Evolutionary conservation across 345 rosid genomes (phyloP).

Genomic region (Linum tenue): DNA sequence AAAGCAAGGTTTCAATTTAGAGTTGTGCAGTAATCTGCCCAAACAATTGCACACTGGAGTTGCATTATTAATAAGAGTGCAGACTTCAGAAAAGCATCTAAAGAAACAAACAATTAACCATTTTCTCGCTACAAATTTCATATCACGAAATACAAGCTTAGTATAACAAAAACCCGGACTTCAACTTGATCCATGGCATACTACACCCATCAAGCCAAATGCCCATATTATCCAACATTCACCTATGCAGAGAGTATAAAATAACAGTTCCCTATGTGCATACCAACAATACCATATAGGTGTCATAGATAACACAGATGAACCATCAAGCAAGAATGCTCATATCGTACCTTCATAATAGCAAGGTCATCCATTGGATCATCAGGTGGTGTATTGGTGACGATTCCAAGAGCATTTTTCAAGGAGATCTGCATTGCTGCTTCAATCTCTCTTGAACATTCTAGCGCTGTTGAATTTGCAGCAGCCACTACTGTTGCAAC

Average conservation of each 20-base stretch:
- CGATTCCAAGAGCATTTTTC: constrained; percentile 76
- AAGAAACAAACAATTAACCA: no score
- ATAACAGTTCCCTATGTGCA: background rate
- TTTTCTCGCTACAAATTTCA: no score
- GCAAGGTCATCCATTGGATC: constrained; percentile 92
- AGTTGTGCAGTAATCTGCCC: no score
- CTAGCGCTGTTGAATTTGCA: constrained; percentile 91
- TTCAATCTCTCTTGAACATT: constrained; percentile 95
- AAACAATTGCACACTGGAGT: no score
- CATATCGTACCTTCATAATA: constrained; percentile 67
- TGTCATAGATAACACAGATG: background rate
- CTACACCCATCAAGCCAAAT: background rate
- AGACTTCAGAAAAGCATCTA: no score
- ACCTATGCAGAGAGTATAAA: no score
- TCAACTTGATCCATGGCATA: no score
- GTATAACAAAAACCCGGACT: no score
- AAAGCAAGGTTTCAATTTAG: no score
- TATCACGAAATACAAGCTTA: no score
- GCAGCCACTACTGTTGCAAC: constrained; percentile 95
- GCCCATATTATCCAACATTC: background rate
- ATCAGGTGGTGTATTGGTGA: constrained; percentile 47
- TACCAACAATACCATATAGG: background rate
- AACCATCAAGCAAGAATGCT: background rate
- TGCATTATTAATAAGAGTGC: no score
- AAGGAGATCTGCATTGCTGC: constrained; percentile 95